These are phyloP conservation scores for Fusarium subtropicale DNA, from an alignment of 2,329 filamentous ascomycete species.

Conservation along the genomic window DNA sequence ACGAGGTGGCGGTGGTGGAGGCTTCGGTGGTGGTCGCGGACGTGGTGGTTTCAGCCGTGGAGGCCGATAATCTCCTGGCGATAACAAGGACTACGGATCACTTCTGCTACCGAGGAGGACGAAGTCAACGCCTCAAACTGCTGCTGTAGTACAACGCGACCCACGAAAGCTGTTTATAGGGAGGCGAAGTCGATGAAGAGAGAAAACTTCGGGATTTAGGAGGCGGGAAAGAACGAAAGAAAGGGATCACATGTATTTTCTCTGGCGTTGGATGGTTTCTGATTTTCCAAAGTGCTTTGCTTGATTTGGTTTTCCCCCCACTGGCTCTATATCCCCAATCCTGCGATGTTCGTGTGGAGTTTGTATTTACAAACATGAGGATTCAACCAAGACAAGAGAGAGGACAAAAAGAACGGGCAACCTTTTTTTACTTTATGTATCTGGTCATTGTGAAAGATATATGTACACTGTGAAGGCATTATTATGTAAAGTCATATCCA, in stretches of 20 bases:
- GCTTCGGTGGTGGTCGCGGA: slow-evolving; percentile 46
- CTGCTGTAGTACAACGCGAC: slow-evolving; percentile 31
- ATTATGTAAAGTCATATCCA: slow-evolving; percentile 1
- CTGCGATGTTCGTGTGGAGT: slow-evolving; percentile 38
- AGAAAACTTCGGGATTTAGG: slow-evolving; percentile 17
- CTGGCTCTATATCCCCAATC: slow-evolving; percentile 40
- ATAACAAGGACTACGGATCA: slow-evolving; percentile 12
- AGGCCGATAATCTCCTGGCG: slow-evolving; percentile 33
- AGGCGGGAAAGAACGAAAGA: slow-evolving; percentile 32
- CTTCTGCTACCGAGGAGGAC: slow-evolving; percentile 15
- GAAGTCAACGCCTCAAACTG: slow-evolving; percentile 18
- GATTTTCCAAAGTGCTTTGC: slow-evolving; percentile 37
- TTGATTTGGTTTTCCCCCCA: slow-evolving; percentile 37
- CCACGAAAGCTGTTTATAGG: slow-evolving; percentile 30
- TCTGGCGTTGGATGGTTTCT: slow-evolving; percentile 42
- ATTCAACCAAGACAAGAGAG: slow-evolving; percentile 41
- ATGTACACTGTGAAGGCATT: background rate
- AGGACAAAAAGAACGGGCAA: slow-evolving; percentile 40
- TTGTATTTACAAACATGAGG: slow-evolving; percentile 47
- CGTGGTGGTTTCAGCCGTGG: slow-evolving; percentile 49
- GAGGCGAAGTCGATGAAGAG: slow-evolving; percentile 1
- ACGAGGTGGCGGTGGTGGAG: slow-evolving; percentile 45
- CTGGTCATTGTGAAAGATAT: slow-evolving; percentile 9
- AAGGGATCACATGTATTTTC: slow-evolving; percentile 39
- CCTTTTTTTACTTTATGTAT: slow-evolving; percentile 34